These are phyloP conservation scores for Fusarium pseudocircinatum DNA, from an alignment of 2,329 filamentous ascomycete species.

Conservation along the genomic window DNA sequence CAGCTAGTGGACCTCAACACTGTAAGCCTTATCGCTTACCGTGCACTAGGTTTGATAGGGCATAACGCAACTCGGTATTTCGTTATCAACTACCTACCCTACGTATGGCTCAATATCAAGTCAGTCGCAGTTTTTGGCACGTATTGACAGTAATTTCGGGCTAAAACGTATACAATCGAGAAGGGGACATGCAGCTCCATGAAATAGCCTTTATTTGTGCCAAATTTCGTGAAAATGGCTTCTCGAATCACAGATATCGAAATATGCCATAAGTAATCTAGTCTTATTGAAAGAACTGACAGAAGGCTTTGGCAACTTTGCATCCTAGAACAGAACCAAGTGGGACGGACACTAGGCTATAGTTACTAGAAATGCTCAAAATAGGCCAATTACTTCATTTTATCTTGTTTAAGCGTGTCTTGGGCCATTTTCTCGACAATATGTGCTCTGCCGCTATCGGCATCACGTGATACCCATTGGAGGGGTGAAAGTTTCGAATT, in stretches of 20 bases:
- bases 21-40: neutral
- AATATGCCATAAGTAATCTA: no score
- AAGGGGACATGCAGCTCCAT: no score
- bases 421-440: neutral
- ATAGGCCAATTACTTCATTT: neutral
- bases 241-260: no score
- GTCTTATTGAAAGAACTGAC: accelerated
- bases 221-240: no score
- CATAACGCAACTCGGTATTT: neutral
- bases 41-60: neutral
- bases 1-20: neutral
- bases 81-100: neutral
- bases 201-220: no score
- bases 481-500: slow-evolving; percentile 22
- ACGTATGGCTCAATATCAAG: neutral
- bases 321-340: neutral
- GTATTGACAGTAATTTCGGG: neutral
- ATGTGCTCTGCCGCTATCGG: slow-evolving; percentile 20
- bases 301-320: neutral
- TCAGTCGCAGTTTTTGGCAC: neutral
- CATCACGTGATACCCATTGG: slow-evolving; percentile 21
- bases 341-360: neutral
- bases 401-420: neutral
- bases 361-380: neutral
- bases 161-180: neutral